Percentiles rank a stretch among this genome's conserved stretches.
Conservation (phyloP, 176 grass and related monocot species). For the Alopecurus myosuroides region DNA sequence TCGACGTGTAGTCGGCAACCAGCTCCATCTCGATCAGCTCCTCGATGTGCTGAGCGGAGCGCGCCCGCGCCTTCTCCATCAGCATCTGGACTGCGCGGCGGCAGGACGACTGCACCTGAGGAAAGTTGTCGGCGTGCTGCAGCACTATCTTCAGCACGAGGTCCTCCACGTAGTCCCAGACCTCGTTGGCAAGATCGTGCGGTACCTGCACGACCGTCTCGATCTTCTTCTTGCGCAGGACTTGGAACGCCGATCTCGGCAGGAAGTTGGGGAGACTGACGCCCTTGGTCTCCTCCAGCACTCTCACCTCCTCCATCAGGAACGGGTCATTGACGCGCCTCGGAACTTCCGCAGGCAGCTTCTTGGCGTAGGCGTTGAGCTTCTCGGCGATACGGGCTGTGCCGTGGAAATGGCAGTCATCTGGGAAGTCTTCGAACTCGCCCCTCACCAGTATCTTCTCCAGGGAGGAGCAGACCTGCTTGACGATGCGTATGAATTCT, state of each 20-base stretch:
- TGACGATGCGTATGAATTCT: conserved; percentile 23
- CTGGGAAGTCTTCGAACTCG: conserved; percentile 43
- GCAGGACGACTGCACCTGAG: conserved; percentile 28
- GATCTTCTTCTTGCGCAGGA: conserved; percentile 31
- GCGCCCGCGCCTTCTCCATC: neutral
- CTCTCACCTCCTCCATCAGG: conserved; percentile 41
- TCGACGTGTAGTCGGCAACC: conserved; percentile 25
- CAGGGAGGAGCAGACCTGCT: neutral
- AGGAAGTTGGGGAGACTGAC: conserved; percentile 49
- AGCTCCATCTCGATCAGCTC: conserved; percentile 51
- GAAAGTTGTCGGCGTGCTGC: conserved; percentile 27
- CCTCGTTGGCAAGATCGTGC: neutral
- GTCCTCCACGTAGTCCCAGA: conserved; percentile 38
- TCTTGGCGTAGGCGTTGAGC: neutral
- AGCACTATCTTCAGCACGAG: neutral
- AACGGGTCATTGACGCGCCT: neutral
- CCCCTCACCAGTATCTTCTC: conserved; percentile 36
- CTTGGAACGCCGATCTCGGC: conserved; percentile 6
- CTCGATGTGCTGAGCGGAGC: neutral
- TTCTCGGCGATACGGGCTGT: conserved; percentile 34
- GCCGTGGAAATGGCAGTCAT: conserved; percentile 22
- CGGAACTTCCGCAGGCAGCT: neutral
- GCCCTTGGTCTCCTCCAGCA: conserved; percentile 38
- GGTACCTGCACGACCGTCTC: conserved; percentile 2
- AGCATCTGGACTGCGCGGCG: conserved; percentile 29